phyloP scores from a whole-genome alignment of 2,329 filamentous ascomycete species.

The Acrocalymma vagum region DNA sequence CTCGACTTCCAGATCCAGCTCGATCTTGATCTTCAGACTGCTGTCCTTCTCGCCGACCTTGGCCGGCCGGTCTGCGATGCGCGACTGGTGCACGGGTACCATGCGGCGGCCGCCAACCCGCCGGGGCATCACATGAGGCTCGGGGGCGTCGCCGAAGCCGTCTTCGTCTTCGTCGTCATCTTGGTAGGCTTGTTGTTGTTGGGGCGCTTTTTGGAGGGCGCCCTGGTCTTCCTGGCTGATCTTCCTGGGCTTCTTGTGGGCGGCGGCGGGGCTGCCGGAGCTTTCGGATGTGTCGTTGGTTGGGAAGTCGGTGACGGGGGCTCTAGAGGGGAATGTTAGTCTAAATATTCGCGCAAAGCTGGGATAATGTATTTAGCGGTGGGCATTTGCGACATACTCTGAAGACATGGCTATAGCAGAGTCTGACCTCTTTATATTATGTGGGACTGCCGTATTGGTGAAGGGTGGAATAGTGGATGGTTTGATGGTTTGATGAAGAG shows the following conservation, averaged over 20 bases:
- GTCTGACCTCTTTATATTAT: constrained; percentile 12
- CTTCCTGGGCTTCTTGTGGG: constrained; percentile 24
- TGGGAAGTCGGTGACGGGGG: constrained; percentile 13
- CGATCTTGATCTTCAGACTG: constrained; percentile 53
- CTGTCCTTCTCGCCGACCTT: constrained; percentile 47
- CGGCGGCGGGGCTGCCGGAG: constrained; percentile 9
- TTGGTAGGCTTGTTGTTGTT: constrained; percentile 5
- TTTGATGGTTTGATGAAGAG: constrained; percentile 1
- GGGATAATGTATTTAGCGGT: constrained; percentile 1
- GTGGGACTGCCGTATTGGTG: constrained; percentile 7
- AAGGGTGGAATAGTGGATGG: constrained; percentile 1
- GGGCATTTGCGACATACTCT: constrained; percentile 17
- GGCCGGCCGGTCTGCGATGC: constrained; percentile 48
- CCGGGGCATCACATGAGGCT: constrained; percentile 43
- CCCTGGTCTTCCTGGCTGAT: constrained; percentile 9
- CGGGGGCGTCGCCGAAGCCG: constrained; percentile 27
- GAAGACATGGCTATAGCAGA: constrained; percentile 22
- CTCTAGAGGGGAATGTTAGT: constrained; percentile 13
- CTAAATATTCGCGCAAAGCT: constrained; percentile 1
- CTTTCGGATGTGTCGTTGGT: constrained; percentile 12
- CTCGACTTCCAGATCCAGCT: constrained; percentile 49
- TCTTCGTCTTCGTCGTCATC: constrained; percentile 18
- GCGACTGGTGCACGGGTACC: constrained; percentile 45
- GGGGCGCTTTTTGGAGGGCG: constrained; percentile 15
- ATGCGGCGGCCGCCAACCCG: constrained; percentile 23